A percentile compares a stretch with the other conserved stretches of the same genome.
These are phyloP conservation scores for Colletotrichum lentis DNA, from an alignment of 2,329 filamentous ascomycete genomes.

Conservation along the genomic window DNA sequence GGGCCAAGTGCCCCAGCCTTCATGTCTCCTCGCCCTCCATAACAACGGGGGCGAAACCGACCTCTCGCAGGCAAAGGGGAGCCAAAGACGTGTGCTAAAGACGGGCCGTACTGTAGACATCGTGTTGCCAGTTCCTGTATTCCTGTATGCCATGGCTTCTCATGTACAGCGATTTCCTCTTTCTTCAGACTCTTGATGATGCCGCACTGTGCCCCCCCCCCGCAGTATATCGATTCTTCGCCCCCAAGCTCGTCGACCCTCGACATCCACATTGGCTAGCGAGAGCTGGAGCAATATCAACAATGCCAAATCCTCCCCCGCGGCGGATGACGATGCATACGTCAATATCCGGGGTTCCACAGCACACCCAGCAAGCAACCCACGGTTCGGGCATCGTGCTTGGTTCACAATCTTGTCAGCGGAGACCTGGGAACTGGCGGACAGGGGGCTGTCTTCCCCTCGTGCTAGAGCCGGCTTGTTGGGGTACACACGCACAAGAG, in stretches of 20 bases:
- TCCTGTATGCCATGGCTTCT: neutral
- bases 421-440: neutral
- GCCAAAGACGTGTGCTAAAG: neutral
- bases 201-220: neutral
- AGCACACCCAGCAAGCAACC: neutral
- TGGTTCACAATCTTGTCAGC: neutral
- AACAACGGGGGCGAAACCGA: neutral
- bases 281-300: neutral
- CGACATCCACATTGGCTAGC: neutral
- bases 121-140: neutral
- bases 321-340: constrained; percentile 11
- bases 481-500: neutral
- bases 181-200: neutral
- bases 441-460: neutral
- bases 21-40: neutral
- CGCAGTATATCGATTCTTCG: neutral
- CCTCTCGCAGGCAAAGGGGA: neutral
- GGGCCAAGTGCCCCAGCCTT: neutral
- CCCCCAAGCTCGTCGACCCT: neutral
- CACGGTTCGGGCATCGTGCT: neutral
- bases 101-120: neutral
- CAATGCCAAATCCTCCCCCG: neutral
- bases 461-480: neutral
- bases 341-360: constrained; percentile 22
- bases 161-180: no score